Percentiles rank a stretch among this genome's conserved stretches.
Evolutionary conservation across 192 early-diverging fungal genomes (phyloP).

Genomic region (Gonapodya sp.): DNA sequence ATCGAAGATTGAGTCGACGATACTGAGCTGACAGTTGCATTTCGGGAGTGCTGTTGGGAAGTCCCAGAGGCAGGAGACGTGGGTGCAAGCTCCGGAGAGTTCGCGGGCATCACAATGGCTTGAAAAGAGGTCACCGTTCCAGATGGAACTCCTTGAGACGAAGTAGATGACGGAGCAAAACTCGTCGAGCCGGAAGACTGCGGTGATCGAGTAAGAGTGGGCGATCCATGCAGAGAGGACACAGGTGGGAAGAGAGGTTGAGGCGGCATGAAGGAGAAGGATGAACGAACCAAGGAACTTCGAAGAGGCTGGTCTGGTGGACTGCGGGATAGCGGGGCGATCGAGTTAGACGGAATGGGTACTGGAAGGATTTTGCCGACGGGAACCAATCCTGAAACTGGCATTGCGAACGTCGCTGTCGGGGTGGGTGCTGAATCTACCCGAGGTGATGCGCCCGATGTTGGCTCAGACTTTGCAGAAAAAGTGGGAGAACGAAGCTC

Average conservation of each 20-base stretch:
- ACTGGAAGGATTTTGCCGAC: neutral
- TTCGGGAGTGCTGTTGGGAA: neutral
- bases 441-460: neutral
- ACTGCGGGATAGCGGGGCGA: neutral
- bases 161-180: neutral
- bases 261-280: neutral
- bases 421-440: neutral
- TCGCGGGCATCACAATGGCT: neutral
- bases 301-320: neutral
- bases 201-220: neutral
- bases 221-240: neutral
- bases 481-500: neutral
- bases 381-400: neutral
- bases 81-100: neutral
- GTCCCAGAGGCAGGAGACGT: neutral
- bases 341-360: neutral
- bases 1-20: neutral
- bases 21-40: neutral
- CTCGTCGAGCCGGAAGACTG: neutral
- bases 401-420: neutral
- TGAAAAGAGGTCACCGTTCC: neutral
- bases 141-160: neutral
- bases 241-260: neutral
- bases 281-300: neutral
- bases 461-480: neutral